Evolutionary conservation across 768 basidiomycete species (phyloP), one percentile per base, ranked within the genome.

Genomic region (Terana coerulea): DNA sequence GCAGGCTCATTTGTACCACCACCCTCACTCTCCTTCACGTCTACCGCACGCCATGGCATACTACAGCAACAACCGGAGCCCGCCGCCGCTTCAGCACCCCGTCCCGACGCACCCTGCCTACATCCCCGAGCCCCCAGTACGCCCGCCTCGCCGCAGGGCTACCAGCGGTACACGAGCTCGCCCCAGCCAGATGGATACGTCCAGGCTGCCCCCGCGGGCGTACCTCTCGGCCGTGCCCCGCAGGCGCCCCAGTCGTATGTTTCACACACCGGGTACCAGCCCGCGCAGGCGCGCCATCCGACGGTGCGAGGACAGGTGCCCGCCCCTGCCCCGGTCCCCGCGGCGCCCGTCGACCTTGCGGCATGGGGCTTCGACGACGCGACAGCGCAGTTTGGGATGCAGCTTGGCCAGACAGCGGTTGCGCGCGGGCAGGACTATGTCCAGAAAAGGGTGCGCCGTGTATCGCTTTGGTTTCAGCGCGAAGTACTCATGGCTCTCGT

Each of bases 351-450:
- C 8, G 72, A 84, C 62, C 87, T 86, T 58, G 76, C 75, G 9
- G 83, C 85, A 12, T 91, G 88, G 88, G 88, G 90, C 0, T 77
- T 98, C 69, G 87, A 97, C 67, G 91, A 91, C 61, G 84, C 92
- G 9, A 98, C 97, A 2, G 91, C 97, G 0, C 88, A 95, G 67
- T 86, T 99, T 64, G 92, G 95, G 19, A 91, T 98, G 81, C 95
- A 98, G 67, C 81, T 98, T 26, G 95, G 95, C 3, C 84, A 84
- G 57, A 90, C 81, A 54, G 95, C 95, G 0, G 87, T 98, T 2
- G 84, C 86, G 5, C 95, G 93, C 0, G 95, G 97, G 0, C 93
- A 95, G 67, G 91, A 94, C 43, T 98, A 98, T 57, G 87, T 99
- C 41, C 91, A 94, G 69, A 87, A 88, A 67, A 98, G 98, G 66